phyloP scores from a whole-genome alignment of 2,329 filamentous ascomycete genomes.

The Sarocladium oryzae region DNA sequence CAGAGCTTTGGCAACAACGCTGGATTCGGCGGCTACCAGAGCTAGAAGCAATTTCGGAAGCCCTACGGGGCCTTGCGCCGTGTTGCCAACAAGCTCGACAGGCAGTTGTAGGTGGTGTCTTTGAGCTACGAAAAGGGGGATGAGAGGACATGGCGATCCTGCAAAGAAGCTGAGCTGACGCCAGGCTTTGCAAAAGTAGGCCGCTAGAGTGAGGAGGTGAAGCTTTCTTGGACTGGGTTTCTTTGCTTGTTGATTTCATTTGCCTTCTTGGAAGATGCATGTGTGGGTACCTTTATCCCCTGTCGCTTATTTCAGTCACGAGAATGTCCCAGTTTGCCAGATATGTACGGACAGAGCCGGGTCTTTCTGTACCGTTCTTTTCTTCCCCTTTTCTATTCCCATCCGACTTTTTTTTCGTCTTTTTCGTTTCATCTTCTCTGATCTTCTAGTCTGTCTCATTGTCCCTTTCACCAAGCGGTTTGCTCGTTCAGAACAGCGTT shows the following conservation, averaged over 20 bases:
- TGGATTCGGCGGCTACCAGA: slow-evolving; percentile 56
- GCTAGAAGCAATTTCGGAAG: slow-evolving; percentile 7
- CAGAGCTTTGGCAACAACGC: slow-evolving; percentile 51
- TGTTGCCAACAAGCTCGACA: background rate
- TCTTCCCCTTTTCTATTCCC: background rate
- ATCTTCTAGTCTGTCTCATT: background rate
- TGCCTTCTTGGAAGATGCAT: background rate
- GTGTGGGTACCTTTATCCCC: slow-evolving; percentile 3
- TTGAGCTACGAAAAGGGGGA: background rate
- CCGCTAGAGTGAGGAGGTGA: background rate
- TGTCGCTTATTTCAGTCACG: background rate
- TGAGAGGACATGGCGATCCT: background rate
- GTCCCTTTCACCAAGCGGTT: background rate
- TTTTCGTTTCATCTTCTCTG: background rate
- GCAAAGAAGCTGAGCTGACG: slow-evolving; percentile 1
- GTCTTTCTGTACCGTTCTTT: background rate
- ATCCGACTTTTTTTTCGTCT: background rate
- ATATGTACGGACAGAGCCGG: background rate
- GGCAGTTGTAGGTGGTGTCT: background rate
- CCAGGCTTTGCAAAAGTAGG: background rate
- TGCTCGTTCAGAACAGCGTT: background rate
- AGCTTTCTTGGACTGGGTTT: background rate
- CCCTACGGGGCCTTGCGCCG: background rate
- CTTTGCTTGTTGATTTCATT: slow-evolving; percentile 1
- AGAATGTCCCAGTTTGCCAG: background rate